A percentile compares a stretch with the other conserved stretches of the same genome.
Conservation (phyloP, 257 asterid species). For the Lantana camara region DNA sequence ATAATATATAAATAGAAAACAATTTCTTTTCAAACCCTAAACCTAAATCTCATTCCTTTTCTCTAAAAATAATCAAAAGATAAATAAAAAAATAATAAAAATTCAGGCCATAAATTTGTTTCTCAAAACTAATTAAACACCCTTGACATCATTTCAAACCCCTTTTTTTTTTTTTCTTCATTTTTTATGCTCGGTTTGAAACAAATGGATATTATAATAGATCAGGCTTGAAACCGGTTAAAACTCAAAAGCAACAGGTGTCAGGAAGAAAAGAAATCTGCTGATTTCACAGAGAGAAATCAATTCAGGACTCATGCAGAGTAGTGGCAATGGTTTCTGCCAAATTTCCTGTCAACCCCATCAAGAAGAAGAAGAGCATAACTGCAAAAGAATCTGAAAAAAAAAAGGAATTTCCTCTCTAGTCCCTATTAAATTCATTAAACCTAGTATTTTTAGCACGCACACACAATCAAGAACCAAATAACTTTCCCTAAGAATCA, state of each 20-base stretch:
- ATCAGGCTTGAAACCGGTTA: conserved; percentile 39
- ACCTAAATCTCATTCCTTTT: conserved; percentile 13
- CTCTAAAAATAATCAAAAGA: not conserved
- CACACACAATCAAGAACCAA: not conserved
- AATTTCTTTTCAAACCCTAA: conserved; percentile 31
- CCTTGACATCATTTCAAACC: no score
- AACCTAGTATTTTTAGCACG: not conserved
- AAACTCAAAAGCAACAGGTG: conserved; percentile 20
- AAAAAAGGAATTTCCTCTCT: not conserved
- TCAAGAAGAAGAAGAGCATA: not conserved
- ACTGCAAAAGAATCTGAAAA: conserved; percentile 1
- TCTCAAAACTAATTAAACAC: not conserved
- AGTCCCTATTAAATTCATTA: not conserved
- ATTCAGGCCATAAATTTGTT: not conserved
- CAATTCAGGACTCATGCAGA: conserved; percentile 2
- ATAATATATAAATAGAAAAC: conserved; percentile 11
- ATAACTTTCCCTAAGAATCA: not conserved
- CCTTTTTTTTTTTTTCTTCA: not conserved
- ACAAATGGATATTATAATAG: not conserved
- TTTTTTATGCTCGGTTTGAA: no score
- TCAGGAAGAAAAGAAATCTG: no score
- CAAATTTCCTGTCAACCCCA: conserved; percentile 4
- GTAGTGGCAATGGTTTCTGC: conserved; percentile 2
- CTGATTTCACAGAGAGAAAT: conserved; percentile 27
- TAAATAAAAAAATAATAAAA: not conserved